Evolutionary conservation across 257 asterid genomes (phyloP).

Genomic region (Solanum clarkiae): DNA sequence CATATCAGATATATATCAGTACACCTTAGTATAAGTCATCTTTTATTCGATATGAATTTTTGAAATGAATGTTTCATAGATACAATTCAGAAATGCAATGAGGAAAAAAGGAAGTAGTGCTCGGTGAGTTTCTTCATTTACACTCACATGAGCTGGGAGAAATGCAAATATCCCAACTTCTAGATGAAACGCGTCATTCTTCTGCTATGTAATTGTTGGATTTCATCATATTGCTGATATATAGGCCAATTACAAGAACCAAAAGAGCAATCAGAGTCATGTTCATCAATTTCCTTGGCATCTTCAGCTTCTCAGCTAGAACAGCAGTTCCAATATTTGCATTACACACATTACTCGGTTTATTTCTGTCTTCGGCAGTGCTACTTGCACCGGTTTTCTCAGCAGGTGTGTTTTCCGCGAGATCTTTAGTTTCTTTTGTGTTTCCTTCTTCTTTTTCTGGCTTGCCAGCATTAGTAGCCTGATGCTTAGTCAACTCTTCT

Average conservation of each 20-base stretch:
- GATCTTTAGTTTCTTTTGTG: background rate
- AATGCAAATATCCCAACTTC: background rate
- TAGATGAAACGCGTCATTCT: background rate
- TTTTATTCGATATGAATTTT: background rate
- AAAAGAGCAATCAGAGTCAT: constrained; percentile 18
- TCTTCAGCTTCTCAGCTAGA: constrained; percentile 27
- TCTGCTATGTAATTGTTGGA: background rate
- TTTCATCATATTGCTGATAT: constrained; percentile 18
- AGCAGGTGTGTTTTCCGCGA: background rate
- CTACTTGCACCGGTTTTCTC: background rate
- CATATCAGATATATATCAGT: background rate
- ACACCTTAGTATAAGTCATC: background rate
- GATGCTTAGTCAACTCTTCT: constrained; percentile 1
- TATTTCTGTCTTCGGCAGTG: background rate
- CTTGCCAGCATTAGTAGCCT: background rate
- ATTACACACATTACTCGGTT: background rate
- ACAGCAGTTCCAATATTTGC: background rate
- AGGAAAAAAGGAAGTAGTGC: background rate
- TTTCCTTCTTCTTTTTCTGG: constrained; percentile 2
- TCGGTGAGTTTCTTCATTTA: background rate
- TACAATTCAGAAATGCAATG: background rate
- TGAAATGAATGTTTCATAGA: background rate
- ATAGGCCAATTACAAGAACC: constrained; percentile 36
- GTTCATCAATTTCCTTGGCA: constrained; percentile 22
- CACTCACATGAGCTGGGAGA: background rate